Evolutionary conservation across 2,329 filamentous ascomycete species (phyloP), one percentile per base, ranked within the genome.

Genomic region (Myriosclerotinia curreyana): DNA sequence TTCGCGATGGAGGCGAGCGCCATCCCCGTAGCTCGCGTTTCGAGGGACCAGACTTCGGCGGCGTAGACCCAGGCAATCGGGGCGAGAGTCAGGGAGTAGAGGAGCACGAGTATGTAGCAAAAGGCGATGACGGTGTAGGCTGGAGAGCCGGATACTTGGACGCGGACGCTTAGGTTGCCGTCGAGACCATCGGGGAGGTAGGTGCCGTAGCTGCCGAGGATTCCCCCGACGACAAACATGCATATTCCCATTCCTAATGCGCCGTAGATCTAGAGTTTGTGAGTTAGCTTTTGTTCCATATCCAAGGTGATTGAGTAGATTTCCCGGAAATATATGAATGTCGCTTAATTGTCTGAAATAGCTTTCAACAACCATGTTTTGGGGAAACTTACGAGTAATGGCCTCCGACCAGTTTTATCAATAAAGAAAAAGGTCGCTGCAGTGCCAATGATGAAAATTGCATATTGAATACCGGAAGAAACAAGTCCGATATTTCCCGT

Each of bases 31-130:
- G 84, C 84, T 42, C 85, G 81, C 0, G 83, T 85, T 65, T 84
- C 82, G 2, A 87, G 77, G 0, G 83, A 84, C 81, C 83, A 87
- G 2, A 87, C 82, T 74, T 89, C 86, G 20, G 84, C 83, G 0
- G 83, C 82, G 69, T 89, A 89, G 52, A 88, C 81, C 86, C 86
- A 88, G 62, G 81, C 83, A 3, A 86, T 82, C 0, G 85, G 85
- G 0, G 84, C 86, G 22, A 86, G 79, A 0, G 85, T 88, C n/a
- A 87, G 77, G 1, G 83, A 82, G 71, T 88, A 88, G 67, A 86
- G 78, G 69, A 87, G 80, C 70, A 87, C 83, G 65, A 88, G 80
- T 20, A 88, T 78, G 72, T 87, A 88, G 58, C 81, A 85, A 70
- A 88, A 87, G 25, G 83, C 83, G 67, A 89, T 89, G 62, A 89